Percentiles rank a stretch among this genome's conserved stretches.
Conservation (phyloP, 148 eudicot genomes). For the Vaccinium corymbosum region DNA sequence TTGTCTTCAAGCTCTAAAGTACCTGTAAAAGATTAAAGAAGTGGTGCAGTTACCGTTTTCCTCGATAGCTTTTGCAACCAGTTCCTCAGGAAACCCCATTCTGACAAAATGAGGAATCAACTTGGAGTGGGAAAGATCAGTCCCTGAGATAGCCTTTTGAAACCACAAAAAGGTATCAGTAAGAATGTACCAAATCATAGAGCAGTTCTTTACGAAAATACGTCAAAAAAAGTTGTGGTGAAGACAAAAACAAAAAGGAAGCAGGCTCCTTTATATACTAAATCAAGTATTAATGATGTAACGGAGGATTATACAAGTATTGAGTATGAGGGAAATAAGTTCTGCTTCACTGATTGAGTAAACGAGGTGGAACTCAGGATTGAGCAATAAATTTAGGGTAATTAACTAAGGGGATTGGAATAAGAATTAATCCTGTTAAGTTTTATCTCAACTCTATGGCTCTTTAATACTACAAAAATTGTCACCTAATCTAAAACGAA, state of each 20-base stretch:
- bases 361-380: not conserved
- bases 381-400: not conserved
- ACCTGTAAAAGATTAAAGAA: not conserved
- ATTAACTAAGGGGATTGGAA: not conserved
- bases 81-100: conserved; percentile 50
- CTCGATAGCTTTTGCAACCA: conserved; percentile 54
- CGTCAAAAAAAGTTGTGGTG: not conserved
- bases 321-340: not conserved
- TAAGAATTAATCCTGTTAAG: not conserved
- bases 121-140: conserved; percentile 38
- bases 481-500: not conserved
- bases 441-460: not conserved
- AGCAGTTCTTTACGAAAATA: not conserved
- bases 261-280: not conserved
- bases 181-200: not conserved
- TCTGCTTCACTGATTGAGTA: not conserved
- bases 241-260: not conserved
- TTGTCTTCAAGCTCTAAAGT: not conserved
- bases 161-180: conserved; percentile 4
- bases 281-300: not conserved
- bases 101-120: conserved; percentile 50
- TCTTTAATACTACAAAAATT: not conserved
- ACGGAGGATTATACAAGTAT: not conserved
- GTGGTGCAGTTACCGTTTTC: conserved; percentile 43
- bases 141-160: conserved; percentile 50